Evolutionary conservation across 768 basidiomycete species (phyloP).

Genomic region (Calvatia gigantea): DNA sequence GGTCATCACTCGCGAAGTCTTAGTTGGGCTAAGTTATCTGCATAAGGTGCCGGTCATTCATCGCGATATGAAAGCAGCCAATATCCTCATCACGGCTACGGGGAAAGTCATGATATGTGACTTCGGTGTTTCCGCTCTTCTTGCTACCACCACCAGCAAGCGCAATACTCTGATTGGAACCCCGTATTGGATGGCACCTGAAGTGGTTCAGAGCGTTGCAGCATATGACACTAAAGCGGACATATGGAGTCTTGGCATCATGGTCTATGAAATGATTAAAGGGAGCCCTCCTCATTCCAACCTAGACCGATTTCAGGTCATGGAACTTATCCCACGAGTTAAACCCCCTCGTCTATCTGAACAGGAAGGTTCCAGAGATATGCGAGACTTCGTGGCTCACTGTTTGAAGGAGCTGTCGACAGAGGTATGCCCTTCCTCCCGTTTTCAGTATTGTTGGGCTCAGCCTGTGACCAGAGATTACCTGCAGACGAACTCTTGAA

Average conservation of each 20-base stretch:
- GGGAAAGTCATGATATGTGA: conserved; percentile 96
- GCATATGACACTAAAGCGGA: conserved; percentile 97
- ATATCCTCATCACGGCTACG: conserved; percentile 83
- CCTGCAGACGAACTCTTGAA: conserved; percentile 86
- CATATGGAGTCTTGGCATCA: conserved; percentile 97
- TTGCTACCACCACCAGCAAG: conserved; percentile 82
- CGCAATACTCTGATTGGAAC: conserved; percentile 96
- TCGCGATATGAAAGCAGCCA: conserved; percentile 97
- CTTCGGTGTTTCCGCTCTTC: conserved; percentile 95
- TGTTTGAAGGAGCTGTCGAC: conserved; percentile 80
- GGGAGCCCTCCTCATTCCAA: conserved; percentile 94
- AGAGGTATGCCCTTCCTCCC: conserved; percentile 48
- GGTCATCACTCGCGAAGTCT: conserved; percentile 85
- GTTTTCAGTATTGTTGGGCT: not conserved
- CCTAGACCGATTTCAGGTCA: conserved; percentile 79
- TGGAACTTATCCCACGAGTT: conserved; percentile 84
- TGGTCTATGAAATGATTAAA: conserved; percentile 94
- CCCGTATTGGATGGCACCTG: conserved; percentile 99
- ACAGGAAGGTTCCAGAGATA: conserved; percentile 74
- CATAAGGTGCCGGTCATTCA: conserved; percentile 96
- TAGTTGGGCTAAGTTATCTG: conserved; percentile 82
- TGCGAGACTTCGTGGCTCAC: conserved; percentile 82
- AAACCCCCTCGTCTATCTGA: conserved; percentile 81
- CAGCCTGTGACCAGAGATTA: conserved; percentile 53
- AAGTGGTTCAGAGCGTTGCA: conserved; percentile 87